phyloP scores from a whole-genome alignment of 179 eudicot genomes.

The Sideroxylon spinosum region DNA sequence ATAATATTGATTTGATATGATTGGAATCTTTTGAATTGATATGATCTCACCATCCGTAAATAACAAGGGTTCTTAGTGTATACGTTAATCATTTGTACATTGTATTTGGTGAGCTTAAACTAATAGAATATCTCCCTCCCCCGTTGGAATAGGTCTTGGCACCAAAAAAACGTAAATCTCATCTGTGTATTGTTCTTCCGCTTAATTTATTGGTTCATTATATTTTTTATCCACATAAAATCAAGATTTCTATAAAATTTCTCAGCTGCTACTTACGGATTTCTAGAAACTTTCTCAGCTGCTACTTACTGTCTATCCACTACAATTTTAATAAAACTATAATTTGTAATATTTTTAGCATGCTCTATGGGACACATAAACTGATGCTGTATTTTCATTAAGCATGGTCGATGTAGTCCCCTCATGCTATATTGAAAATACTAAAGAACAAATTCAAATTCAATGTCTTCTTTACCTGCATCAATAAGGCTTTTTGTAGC shows the following conservation, averaged over 20 bases:
- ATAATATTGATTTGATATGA: too few species aligned
- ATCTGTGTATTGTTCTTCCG: too few species aligned
- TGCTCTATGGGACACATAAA: too few species aligned
- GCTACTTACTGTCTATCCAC: background rate
- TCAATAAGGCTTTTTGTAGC: constrained; percentile 83
- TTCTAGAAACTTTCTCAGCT: background rate
- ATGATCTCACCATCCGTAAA: too few species aligned
- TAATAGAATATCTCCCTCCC: too few species aligned
- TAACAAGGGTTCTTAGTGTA: too few species aligned
- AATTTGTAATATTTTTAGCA: background rate
- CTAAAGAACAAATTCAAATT: background rate
- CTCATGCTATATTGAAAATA: background rate
- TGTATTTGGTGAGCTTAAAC: too few species aligned
- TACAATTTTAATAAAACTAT: background rate
- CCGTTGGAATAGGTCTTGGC: too few species aligned
- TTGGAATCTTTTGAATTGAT: too few species aligned
- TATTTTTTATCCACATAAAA: background rate
- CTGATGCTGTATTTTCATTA: background rate
- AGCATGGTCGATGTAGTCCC: background rate
- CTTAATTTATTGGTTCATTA: too few species aligned
- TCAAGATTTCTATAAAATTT: background rate
- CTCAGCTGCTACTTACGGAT: background rate
- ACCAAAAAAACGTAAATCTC: too few species aligned
- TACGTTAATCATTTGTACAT: too few species aligned
- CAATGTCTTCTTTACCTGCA: constrained; percentile 53